A percentile compares a stretch with the other conserved stretches of the same genome.
phyloP scores from a whole-genome alignment of 306 rosid genomes.

The Prunus davidiana region DNA sequence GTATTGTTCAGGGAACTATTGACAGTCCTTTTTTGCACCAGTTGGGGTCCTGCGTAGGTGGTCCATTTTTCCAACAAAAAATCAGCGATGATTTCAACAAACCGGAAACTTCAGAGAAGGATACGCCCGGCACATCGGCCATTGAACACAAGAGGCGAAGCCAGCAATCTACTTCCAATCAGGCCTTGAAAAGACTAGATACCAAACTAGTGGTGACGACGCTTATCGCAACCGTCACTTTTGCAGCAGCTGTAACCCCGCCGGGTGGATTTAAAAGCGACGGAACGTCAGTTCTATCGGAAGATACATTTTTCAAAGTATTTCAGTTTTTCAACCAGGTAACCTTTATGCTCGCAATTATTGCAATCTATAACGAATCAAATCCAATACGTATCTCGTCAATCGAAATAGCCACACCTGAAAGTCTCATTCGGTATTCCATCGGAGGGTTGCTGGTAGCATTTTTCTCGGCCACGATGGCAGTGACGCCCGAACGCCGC shows the following conservation, averaged over 20 bases:
- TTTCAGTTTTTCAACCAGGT: neutral
- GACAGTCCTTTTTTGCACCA: no score
- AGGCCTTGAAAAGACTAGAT: neutral
- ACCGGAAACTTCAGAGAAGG: no score
- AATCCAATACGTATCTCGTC: neutral
- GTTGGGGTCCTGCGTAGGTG: no score
- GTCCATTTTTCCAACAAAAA: no score
- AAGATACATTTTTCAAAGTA: neutral
- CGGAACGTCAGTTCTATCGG: neutral
- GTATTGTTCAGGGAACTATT: no score
- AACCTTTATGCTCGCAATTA: neutral
- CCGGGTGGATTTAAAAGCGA: neutral
- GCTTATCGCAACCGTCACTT: conserved; percentile 1
- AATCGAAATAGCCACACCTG: neutral
- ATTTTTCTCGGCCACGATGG: neutral
- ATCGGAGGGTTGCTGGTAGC: neutral
- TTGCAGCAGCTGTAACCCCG: neutral
- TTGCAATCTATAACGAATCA: neutral
- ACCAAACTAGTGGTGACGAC: conserved; percentile 1
- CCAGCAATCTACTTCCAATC: neutral
- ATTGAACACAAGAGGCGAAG: neutral
- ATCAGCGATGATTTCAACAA: no score
- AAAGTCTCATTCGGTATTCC: conserved; percentile 2
- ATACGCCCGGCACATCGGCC: neutral
- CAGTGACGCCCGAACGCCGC: neutral